Evolutionary conservation across 2,329 filamentous ascomycete species (phyloP).

Genomic region (Microdochium nivale): DNA sequence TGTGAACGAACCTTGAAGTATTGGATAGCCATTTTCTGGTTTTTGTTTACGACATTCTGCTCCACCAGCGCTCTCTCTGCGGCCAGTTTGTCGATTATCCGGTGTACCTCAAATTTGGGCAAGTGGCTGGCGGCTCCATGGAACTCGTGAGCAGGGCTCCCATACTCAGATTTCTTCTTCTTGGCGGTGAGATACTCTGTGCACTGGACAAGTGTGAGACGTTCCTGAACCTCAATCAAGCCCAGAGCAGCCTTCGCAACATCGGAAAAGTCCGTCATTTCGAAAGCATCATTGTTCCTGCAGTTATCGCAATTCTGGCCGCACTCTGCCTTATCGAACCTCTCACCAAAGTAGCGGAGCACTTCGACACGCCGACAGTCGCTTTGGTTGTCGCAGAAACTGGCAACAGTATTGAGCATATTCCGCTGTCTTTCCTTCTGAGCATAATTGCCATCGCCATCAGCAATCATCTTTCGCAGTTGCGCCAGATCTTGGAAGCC

Average conservation of each 20-base stretch:
- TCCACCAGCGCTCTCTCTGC: constrained; percentile 68
- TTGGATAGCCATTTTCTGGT: constrained; percentile 59
- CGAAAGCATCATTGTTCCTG: constrained; percentile 60
- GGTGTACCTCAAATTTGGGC: constrained; percentile 69
- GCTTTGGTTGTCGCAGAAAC: constrained; percentile 81
- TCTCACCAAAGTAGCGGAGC: constrained; percentile 88
- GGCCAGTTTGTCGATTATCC: constrained; percentile 71
- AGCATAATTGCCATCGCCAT: constrained; percentile 65
- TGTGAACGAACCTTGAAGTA: constrained; percentile 55
- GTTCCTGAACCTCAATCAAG: constrained; percentile 53
- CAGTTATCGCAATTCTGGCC: constrained; percentile 82
- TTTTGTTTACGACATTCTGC: constrained; percentile 54
- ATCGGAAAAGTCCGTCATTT: constrained; percentile 67
- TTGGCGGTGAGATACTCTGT: constrained; percentile 77
- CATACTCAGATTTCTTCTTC: constrained; percentile 45
- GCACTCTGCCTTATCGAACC: constrained; percentile 66
- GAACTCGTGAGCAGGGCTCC: constrained; percentile 48
- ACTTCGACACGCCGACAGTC: constrained; percentile 86
- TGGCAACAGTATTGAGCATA: constrained; percentile 78
- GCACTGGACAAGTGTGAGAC: constrained; percentile 69
- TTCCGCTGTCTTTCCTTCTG: constrained; percentile 77
- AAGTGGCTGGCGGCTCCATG: constrained; percentile 58
- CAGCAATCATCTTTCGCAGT: constrained; percentile 72
- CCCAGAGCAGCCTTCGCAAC: constrained; percentile 63
- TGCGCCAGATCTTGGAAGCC: constrained; percentile 67